Conservation (phyloP, 2,329 filamentous ascomycete genomes). For the Aspergillus bombycis region DNA sequence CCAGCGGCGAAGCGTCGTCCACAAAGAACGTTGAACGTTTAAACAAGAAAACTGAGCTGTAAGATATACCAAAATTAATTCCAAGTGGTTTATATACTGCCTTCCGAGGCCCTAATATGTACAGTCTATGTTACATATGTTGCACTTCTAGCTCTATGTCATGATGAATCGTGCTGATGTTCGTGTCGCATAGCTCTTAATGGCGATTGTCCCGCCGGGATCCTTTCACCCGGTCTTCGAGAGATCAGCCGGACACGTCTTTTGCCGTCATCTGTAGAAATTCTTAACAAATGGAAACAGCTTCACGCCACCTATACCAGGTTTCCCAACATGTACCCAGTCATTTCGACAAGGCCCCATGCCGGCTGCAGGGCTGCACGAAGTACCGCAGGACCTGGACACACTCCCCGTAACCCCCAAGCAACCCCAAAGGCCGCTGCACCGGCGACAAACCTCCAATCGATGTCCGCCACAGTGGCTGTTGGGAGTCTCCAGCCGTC, state of each 20-base stretch:
- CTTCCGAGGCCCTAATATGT: slow-evolving; percentile 1
- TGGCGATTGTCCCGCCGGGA: neutral
- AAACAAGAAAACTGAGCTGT: slow-evolving; percentile 45
- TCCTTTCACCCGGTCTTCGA: neutral
- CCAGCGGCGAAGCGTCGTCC: neutral
- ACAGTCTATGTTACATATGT: slow-evolving; percentile 10
- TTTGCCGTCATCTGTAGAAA: neutral
- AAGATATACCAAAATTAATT: slow-evolving; percentile 32
- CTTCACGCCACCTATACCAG: slow-evolving; percentile 25
- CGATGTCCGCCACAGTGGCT: slow-evolving; percentile 50
- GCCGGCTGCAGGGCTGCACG: slow-evolving; percentile 50
- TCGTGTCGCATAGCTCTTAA: slow-evolving; percentile 21
- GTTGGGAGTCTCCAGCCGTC: slow-evolving; percentile 49
- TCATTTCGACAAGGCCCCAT: slow-evolving; percentile 53
- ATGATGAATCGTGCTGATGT: slow-evolving; percentile 19
- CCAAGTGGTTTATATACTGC: slow-evolving; percentile 4
- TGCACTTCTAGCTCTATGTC: neutral
- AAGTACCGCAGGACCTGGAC: slow-evolving; percentile 56
- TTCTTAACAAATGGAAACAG: neutral
- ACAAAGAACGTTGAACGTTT: slow-evolving; percentile 9
- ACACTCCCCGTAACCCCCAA: slow-evolving; percentile 56
- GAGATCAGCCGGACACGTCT: neutral
- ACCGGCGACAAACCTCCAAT: slow-evolving; percentile 53
- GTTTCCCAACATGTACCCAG: slow-evolving; percentile 51
- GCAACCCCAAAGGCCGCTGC: slow-evolving; percentile 53